These are phyloP conservation scores for Pythium periplocum DNA, from an alignment of 352 stramenopile genomes.

Conservation along the genomic window DNA sequence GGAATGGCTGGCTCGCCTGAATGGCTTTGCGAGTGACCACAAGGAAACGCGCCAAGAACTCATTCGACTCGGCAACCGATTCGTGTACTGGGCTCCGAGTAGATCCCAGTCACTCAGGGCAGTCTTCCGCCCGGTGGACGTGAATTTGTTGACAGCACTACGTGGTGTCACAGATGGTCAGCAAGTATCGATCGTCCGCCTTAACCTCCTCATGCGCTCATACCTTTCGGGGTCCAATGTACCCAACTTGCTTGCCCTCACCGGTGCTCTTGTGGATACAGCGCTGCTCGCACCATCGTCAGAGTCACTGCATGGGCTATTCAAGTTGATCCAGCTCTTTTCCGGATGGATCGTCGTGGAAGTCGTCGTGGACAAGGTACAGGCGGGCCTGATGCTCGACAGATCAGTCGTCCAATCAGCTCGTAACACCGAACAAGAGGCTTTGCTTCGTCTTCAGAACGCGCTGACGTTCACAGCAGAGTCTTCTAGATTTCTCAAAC, in stretches of 20 bases:
- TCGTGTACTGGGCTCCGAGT: neutral
- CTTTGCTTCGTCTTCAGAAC: too few species aligned
- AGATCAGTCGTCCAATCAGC: too few species aligned
- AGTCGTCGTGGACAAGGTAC: constrained; percentile 9
- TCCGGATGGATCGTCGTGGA: constrained; percentile 6
- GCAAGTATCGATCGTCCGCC: constrained; percentile 11
- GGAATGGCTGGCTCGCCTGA: constrained; percentile 9
- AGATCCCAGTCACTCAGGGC: neutral
- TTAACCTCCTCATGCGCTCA: constrained; percentile 16
- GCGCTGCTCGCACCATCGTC: neutral
- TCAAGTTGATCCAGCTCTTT: constrained; percentile 14
- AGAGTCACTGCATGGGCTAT: constrained; percentile 4
- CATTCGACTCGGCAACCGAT: neutral
- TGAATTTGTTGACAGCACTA: neutral
- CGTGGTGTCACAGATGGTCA: neutral
- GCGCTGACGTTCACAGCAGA: too few species aligned
- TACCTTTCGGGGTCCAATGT: constrained; percentile 6
- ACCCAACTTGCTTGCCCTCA: constrained; percentile 13
- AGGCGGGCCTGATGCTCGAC: neutral
- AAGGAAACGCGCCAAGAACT: neutral
- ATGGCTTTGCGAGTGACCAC: neutral
- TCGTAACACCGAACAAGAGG: too few species aligned
- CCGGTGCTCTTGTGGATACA: constrained; percentile 3
- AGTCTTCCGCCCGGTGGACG: neutral
- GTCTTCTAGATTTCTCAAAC: too few species aligned